Conservation (phyloP, 768 basidiomycete species). For the Mycena kentingensis region DNA sequence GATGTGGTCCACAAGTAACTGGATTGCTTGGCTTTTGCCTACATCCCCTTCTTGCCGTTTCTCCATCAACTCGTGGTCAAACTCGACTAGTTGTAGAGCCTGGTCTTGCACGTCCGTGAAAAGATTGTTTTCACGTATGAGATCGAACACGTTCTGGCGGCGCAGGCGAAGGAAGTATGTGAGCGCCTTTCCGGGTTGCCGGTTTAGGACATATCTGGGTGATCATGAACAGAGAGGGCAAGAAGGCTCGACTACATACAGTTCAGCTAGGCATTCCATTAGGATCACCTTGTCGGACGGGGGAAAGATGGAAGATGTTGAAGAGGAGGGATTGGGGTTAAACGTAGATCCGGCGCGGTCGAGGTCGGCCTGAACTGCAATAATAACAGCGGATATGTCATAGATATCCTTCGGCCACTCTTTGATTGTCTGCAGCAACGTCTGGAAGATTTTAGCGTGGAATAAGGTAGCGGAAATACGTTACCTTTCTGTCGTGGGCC, state of each 20-base stretch:
- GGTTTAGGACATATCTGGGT: conserved; percentile 76
- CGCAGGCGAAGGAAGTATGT: conserved; percentile 88
- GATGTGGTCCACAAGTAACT: conserved; percentile 87
- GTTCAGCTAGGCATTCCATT: conserved; percentile 94
- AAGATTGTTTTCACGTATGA: conserved; percentile 90
- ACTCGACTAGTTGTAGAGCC: conserved; percentile 88
- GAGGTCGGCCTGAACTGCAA: conserved; percentile 84
- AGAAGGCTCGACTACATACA: conserved; percentile 49
- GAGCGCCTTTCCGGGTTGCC: conserved; percentile 92
- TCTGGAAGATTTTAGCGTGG: conserved; percentile 40
- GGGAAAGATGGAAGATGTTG: conserved; percentile 37
- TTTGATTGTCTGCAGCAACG: conserved; percentile 74
- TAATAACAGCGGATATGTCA: conserved; percentile 81
- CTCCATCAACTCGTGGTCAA: conserved; percentile 84
- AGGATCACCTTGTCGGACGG: conserved; percentile 59
- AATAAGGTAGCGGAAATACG: conserved; percentile 17
- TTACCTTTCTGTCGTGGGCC: conserved; percentile 70
- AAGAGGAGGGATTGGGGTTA: background rate
- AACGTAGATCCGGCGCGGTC: conserved; percentile 61
- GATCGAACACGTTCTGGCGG: conserved; percentile 87
- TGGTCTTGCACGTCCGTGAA: conserved; percentile 96
- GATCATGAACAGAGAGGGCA: background rate
- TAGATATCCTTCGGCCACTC: conserved; percentile 93
- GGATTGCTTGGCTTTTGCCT: conserved; percentile 75
- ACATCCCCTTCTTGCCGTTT: conserved; percentile 45